phyloP scores from a whole-genome alignment of 768 basidiomycete genomes.

The Agaricus sinodeliciosus region DNA sequence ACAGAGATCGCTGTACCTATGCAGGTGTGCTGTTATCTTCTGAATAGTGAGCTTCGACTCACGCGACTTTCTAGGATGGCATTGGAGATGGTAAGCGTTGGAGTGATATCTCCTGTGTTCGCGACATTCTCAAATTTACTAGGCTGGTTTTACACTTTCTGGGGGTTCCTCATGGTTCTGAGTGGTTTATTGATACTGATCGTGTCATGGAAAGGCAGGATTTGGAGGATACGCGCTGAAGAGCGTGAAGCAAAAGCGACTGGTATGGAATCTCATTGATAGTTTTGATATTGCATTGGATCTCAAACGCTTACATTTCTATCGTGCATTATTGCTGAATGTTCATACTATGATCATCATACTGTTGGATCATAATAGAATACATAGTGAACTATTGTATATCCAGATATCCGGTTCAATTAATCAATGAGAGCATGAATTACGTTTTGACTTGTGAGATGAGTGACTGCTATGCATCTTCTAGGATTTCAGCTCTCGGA shows the following conservation, averaged over 20 bases:
- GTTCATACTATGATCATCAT: too few species aligned
- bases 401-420: too few species aligned
- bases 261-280: background rate
- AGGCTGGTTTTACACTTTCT: constrained; percentile 68
- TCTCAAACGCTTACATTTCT: too few species aligned
- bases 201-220: constrained; percentile 49
- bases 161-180: constrained; percentile 40
- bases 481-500: too few species aligned
- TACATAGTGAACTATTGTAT: too few species aligned
- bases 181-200: constrained; percentile 53
- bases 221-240: constrained; percentile 52
- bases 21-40: constrained; percentile 35
- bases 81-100: constrained; percentile 61
- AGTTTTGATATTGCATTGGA: too few species aligned
- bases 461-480: too few species aligned
- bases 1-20: constrained; percentile 72
- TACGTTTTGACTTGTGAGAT: too few species aligned
- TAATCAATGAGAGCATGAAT: too few species aligned
- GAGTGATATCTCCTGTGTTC: background rate
- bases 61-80: constrained; percentile 33
- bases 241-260: constrained; percentile 24
- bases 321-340: too few species aligned
- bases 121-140: background rate
- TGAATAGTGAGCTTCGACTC: background rate
- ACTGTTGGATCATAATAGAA: too few species aligned